Evolutionary conservation across 179 eudicot species (phyloP).

Genomic region (Kewa caespitosa): DNA sequence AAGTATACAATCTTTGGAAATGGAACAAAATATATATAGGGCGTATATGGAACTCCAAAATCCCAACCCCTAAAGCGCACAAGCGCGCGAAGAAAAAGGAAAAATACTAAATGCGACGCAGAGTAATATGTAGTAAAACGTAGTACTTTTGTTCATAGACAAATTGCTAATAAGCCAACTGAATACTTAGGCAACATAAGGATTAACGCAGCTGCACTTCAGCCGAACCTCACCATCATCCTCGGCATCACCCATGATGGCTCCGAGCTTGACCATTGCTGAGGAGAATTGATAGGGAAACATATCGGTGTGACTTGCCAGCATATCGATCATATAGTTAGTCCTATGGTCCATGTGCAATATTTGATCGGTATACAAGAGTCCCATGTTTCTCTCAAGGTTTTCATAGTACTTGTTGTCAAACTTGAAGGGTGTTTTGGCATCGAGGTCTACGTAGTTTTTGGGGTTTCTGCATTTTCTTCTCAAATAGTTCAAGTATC

Average conservation of each 20-base stretch:
- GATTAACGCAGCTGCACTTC: constrained; percentile 46
- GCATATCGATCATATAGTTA: constrained; percentile 31
- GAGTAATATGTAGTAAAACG: too few relatives aligned
- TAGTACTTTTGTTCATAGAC: too few relatives aligned
- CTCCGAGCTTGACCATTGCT: constrained; percentile 76
- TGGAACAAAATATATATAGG: too few relatives aligned
- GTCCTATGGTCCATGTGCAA: constrained; percentile 63
- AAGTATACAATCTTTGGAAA: too few relatives aligned
- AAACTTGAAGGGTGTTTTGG: constrained; percentile 47
- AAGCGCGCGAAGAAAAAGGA: too few relatives aligned
- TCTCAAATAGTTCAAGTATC: constrained; percentile 56
- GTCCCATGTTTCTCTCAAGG: constrained; percentile 59
- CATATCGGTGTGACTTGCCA: constrained; percentile 34
- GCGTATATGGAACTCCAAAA: too few relatives aligned
- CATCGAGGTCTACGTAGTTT: constrained; percentile 53
- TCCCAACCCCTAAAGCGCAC: too few relatives aligned
- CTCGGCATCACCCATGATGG: constrained; percentile 38
- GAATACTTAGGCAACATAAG: too few relatives aligned
- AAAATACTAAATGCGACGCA: too few relatives aligned
- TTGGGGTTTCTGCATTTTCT: constrained; percentile 65
- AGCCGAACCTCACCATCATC: constrained; percentile 64
- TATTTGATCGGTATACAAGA: constrained; percentile 58
- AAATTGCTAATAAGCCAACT: too few relatives aligned
- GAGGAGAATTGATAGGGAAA: constrained; percentile 47
- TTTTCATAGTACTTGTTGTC: constrained; percentile 60